Conservation (phyloP, 495 filamentous ascomycete genomes). For the Neurospora sp. region DNA sequence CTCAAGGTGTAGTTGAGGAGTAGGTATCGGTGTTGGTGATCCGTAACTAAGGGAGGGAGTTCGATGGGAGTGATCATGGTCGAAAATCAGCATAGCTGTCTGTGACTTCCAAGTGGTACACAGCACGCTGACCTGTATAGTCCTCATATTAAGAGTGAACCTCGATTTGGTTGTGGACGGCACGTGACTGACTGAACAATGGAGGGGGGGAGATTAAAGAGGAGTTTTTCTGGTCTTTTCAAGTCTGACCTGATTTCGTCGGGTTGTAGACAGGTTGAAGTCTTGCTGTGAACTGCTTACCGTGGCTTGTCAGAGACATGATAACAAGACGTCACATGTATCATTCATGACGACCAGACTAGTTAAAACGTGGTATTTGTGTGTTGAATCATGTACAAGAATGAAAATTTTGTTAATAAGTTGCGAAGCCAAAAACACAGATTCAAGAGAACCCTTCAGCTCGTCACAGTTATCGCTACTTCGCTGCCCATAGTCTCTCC, state of each 20-base stretch:
- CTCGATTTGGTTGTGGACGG: not conserved
- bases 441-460: not conserved
- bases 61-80: too few species aligned
- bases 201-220: not conserved
- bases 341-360: not conserved
- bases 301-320: not conserved
- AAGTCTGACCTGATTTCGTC: not conserved
- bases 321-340: not conserved
- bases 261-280: not conserved
- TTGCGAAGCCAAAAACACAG: not conserved
- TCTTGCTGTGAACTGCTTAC: not conserved
- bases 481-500: not conserved
- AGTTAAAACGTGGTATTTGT: not conserved
- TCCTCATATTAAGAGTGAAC: too few species aligned
- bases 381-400: not conserved
- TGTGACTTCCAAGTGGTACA: too few species aligned
- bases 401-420: not conserved
- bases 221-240: not conserved
- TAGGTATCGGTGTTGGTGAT: too few species aligned
- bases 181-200: not conserved
- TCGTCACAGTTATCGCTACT: not conserved
- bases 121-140: too few species aligned
- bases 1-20: too few species aligned
- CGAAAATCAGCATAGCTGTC: too few species aligned
- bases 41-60: too few species aligned